Evolutionary conservation across 371 early-diverging fungal genomes (phyloP).

Genomic region (Zychaea mexicana): DNA sequence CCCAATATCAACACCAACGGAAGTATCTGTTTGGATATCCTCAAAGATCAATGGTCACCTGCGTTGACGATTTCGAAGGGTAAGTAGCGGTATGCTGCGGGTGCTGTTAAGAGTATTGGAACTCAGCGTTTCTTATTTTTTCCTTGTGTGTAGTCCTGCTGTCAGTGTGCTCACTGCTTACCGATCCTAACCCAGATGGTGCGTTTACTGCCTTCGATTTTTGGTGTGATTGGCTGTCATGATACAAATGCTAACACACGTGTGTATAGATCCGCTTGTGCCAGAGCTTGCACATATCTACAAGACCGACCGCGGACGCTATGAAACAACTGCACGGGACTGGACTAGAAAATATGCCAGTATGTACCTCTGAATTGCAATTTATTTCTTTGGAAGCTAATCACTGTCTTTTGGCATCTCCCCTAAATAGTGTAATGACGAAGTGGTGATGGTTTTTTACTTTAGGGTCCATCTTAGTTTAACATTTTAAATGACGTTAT

Average conservation of each 20-base stretch:
- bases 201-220: conserved; percentile 24
- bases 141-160: conserved; percentile 73
- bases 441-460: no score
- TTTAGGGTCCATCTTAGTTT: no score
- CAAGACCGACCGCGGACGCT: conserved; percentile 90
- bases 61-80: conserved; percentile 97
- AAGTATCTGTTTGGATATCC: conserved; percentile 97
- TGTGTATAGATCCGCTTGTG: conserved; percentile 77
- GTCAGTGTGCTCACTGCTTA: conserved; percentile 96
- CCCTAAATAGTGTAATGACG: not conserved
- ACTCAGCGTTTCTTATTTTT: conserved; percentile 11
- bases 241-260: not conserved
- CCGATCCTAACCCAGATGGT: conserved; percentile 97
- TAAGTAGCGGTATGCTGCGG: conserved; percentile 17
- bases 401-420: no score
- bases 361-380: conserved; percentile 18
- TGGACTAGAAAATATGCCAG: conserved; percentile 93
- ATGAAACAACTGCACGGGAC: conserved; percentile 89
- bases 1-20: conserved; percentile 99
- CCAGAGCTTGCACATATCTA: conserved; percentile 98
- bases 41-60: conserved; percentile 99
- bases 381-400: not conserved
- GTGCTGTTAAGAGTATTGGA: not conserved
- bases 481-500: no score
- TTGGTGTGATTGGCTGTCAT: not conserved